Conservation (phyloP, 441 rosid species). For the Theobroma grandiflorum region DNA sequence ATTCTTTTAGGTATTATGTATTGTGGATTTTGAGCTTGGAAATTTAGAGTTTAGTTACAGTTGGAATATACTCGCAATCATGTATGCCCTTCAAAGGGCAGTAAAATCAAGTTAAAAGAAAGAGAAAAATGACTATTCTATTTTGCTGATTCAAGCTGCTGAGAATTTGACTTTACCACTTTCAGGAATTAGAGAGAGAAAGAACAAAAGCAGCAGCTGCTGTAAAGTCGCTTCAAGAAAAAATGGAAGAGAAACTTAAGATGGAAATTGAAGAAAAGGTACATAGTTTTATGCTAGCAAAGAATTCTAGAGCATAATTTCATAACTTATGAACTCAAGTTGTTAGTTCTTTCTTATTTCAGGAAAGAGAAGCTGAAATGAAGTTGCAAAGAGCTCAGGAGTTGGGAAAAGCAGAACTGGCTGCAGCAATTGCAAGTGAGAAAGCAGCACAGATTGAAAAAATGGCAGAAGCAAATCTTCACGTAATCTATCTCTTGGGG, state of each 20-base stretch:
- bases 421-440: conserved; percentile 77
- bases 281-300: conserved; percentile 19
- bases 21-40: conserved; percentile 1
- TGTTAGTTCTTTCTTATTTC: conserved; percentile 38
- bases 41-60: conserved; percentile 17
- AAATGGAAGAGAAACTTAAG: conserved; percentile 82
- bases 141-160: conserved; percentile 15
- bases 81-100: neutral
- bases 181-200: conserved; percentile 95
- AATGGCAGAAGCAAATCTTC: conserved; percentile 90
- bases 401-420: conserved; percentile 80
- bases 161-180: conserved; percentile 24
- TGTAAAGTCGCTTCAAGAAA: conserved; percentile 81
- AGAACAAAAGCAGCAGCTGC: conserved; percentile 88
- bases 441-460: conserved; percentile 88
- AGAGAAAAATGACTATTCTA: neutral
- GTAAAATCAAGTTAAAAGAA: conserved; percentile 2
- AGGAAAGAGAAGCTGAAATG: conserved; percentile 81
- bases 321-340: conserved; percentile 32
- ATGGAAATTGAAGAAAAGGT: conserved; percentile 90
- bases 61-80: neutral
- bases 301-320: conserved; percentile 25
- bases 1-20: neutral
- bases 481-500: conserved; percentile 57
- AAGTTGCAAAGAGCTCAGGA: conserved; percentile 68